Percentiles rank a stretch among this genome's conserved stretches.
Evolutionary conservation across 768 basidiomycete genomes (phyloP).

Genomic region (Lentinula guzmanii): DNA sequence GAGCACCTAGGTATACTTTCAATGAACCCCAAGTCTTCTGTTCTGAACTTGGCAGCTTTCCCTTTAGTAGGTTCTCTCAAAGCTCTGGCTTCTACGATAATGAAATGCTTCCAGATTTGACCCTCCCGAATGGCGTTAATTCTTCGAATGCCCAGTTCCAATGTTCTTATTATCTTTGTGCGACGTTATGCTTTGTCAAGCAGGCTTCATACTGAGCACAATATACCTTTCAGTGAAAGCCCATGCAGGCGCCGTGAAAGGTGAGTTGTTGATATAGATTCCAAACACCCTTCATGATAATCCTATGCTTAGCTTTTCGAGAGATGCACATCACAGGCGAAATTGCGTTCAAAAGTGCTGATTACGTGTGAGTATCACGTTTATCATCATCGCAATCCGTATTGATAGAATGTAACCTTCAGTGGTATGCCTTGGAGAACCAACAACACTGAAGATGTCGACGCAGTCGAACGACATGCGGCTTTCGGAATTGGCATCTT

Average conservation of each 20-base stretch:
- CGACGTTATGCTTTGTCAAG: conserved; percentile 9
- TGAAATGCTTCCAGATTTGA: conserved; percentile 20
- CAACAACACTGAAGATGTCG: conserved; percentile 36
- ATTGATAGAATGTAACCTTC: neutral
- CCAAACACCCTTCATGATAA: neutral
- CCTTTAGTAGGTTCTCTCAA: conserved; percentile 28
- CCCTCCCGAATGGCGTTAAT: conserved; percentile 37
- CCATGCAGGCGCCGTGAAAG: conserved; percentile 45
- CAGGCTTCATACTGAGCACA: neutral
- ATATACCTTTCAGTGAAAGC: conserved; percentile 30
- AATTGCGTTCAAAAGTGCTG: conserved; percentile 50
- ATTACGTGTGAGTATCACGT: conserved; percentile 32
- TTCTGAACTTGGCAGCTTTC: conserved; percentile 28
- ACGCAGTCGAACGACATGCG: conserved; percentile 42
- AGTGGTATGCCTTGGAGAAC: conserved; percentile 42
- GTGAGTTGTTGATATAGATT: conserved; percentile 13
- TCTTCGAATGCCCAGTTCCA: conserved; percentile 34
- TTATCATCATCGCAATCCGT: neutral
- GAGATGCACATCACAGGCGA: conserved; percentile 44
- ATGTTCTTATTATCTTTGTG: conserved; percentile 38
- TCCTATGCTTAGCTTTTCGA: conserved; percentile 28
- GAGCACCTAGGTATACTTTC: conserved; percentile 38
- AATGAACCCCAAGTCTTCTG: conserved; percentile 45
- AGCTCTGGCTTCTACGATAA: neutral
- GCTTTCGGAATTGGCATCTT: conserved; percentile 47